Evolutionary conservation across 2,329 filamentous ascomycete species (phyloP), one percentile per base, ranked within the genome.

Genomic region (Verticillium klebahnii): DNA sequence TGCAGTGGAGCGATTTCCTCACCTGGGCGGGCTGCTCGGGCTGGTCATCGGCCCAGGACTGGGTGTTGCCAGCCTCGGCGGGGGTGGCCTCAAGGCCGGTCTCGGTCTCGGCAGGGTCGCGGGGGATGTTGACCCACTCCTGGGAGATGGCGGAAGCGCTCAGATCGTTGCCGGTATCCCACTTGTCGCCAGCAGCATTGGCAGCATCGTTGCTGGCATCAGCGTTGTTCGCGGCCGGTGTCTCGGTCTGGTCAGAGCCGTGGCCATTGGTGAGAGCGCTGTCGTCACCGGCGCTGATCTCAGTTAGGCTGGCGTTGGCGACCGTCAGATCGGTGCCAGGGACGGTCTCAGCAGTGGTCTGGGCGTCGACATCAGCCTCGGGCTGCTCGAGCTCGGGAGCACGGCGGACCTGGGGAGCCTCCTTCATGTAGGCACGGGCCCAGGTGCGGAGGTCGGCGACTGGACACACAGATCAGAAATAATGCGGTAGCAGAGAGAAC

Each of bases 31-130:
- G 73, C 61, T 73, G 74, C 63, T 87, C 85, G 19, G 89, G 85
- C 68, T 90, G 85, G 64, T 95, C 91, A 69, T 96, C 92, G 31
- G 91, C 91, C 91, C 91, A 96, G 69, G 88, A 92, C 71, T 89
- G 87, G 34, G 81, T 80, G 69, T 82, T 82, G 60, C 77, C 72
- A 19, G 58, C 40, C 45, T 78, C 74, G 9, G 79, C 86, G 56
- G 87, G 84, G n/a, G 85, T 86, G 31, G 86, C 85, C 56, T 82
- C 77, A 52, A 86, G 73, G 40, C 85, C 86, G 40, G 82, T 86
- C 64, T 95, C 91, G 5, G 89, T 89, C 80, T 96, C 92, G 59
- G 85, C 78, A 56, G 88, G 84, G 70, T 93, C 86, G 61, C 89
- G 86, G 31, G 67, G 61, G 25, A 82, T 76, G 60, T 80, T 76